A percentile compares a stretch with the other conserved stretches of the same genome.
phyloP scores from a whole-genome alignment of 306 rosid species.

The Erythrophleum fordii region DNA sequence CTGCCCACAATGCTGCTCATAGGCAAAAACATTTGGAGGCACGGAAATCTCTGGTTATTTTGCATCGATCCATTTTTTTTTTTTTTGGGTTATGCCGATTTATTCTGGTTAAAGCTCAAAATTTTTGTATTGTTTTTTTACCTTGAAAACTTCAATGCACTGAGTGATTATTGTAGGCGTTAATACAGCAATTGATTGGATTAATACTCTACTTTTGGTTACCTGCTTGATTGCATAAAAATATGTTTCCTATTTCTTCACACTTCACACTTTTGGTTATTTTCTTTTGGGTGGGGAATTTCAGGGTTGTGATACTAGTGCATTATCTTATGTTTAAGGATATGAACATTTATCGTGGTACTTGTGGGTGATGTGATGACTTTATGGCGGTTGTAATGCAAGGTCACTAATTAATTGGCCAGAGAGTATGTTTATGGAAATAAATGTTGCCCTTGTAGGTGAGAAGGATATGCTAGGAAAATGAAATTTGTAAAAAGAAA shows the following conservation, averaged over 20 bases:
- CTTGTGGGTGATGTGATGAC: neutral
- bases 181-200: neutral
- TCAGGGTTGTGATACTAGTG: neutral
- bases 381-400: neutral
- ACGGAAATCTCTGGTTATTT: slow-evolving; percentile 45
- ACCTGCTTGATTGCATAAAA: slow-evolving; percentile 3
- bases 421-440: neutral
- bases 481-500: neutral
- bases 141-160: neutral
- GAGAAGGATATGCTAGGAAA: slow-evolving; percentile 9
- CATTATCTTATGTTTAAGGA: neutral
- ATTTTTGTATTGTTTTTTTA: slow-evolving; percentile 4
- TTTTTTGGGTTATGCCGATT: slow-evolving; percentile 25
- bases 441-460: slow-evolving; percentile 2
- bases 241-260: neutral
- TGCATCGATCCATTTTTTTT: neutral
- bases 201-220: neutral
- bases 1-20: slow-evolving; percentile 41
- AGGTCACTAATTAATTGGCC: slow-evolving; percentile 4
- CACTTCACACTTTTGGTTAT: neutral
- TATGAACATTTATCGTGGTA: neutral
- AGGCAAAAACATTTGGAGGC: slow-evolving; percentile 39
- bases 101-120: neutral
- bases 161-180: neutral
- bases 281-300: neutral